These are phyloP conservation scores for Pulveroboletus sp. DNA, from an alignment of 1,284 basidiomycete genomes.

Conservation along the genomic window DNA sequence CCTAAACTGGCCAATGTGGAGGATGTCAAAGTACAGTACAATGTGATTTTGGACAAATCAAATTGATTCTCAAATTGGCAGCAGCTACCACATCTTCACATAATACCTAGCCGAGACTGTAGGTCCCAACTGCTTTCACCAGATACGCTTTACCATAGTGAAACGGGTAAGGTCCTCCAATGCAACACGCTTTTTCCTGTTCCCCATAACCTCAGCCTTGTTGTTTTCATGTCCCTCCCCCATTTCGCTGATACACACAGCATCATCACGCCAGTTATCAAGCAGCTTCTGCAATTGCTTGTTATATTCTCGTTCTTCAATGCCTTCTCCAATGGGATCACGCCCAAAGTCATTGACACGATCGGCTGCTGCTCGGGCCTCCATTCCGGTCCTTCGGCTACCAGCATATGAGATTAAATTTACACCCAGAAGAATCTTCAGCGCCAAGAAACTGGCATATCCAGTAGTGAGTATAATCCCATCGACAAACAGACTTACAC, in stretches of 20 bases:
- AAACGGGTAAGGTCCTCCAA: slow-evolving; percentile 88
- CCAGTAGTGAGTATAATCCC: background rate
- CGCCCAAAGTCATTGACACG: slow-evolving; percentile 83
- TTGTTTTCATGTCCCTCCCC: slow-evolving; percentile 45
- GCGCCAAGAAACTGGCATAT: slow-evolving; percentile 63
- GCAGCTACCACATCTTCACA: too few relatives aligned
- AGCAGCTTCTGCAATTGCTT: slow-evolving; percentile 74
- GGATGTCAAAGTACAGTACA: too few relatives aligned
- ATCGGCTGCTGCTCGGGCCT: slow-evolving; percentile 69
- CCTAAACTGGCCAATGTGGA: too few relatives aligned
- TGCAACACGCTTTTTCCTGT: slow-evolving; percentile 62
- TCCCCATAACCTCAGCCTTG: slow-evolving; percentile 32
- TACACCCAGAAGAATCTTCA: slow-evolving; percentile 89
- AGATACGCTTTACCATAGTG: slow-evolving; percentile 93
- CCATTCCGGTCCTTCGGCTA: slow-evolving; percentile 73
- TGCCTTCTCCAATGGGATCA: slow-evolving; percentile 84
- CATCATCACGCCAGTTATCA: slow-evolving; percentile 69
- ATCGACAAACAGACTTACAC: slow-evolving; percentile 19
- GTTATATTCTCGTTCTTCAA: slow-evolving; percentile 84
- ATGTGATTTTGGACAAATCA: too few relatives aligned
- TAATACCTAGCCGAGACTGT: too few relatives aligned
- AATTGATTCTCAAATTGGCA: too few relatives aligned
- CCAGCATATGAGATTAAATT: slow-evolving; percentile 85
- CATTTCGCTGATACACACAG: slow-evolving; percentile 65
- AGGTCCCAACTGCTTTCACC: too few relatives aligned